Percentiles rank a stretch among this genome's conserved stretches.
These are phyloP conservation scores for Epichloe typhina DNA, from an alignment of 2,329 filamentous ascomycete genomes.

Conservation along the genomic window DNA sequence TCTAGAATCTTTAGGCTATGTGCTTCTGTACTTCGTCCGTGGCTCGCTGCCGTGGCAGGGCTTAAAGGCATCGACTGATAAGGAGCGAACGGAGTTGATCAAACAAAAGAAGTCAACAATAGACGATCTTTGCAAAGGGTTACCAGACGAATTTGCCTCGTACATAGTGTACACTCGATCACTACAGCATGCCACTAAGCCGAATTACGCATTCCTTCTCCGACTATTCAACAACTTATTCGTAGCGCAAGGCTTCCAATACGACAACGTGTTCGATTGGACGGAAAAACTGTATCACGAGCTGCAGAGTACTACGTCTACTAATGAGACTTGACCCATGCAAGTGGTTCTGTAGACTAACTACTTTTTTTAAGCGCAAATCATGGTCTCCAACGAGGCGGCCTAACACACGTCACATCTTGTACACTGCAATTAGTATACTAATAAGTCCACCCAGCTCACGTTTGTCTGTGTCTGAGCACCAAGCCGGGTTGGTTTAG, in stretches of 20 bases:
- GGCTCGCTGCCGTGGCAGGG: constrained; percentile 1
- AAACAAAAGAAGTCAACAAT: constrained; percentile 36
- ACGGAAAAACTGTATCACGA: constrained; percentile 26
- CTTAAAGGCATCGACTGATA: constrained; percentile 24
- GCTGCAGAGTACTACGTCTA: no score
- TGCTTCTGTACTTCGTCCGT: background rate
- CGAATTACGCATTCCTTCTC: constrained; percentile 62
- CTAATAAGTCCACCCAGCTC: no score
- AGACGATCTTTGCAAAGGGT: constrained; percentile 59
- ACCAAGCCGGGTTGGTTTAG: no score
- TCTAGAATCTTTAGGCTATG: constrained; percentile 3
- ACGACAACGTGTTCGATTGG: constrained; percentile 71
- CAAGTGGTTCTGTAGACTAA: no score
- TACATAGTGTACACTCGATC: constrained; percentile 66
- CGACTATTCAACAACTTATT: constrained; percentile 66
- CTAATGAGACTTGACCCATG: no score
- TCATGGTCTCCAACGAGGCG: no score
- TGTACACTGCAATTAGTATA: no score
- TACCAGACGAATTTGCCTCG: constrained; percentile 63
- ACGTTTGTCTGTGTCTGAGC: no score
- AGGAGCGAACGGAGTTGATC: constrained; percentile 42
- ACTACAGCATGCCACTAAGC: constrained; percentile 38
- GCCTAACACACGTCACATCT: no score
- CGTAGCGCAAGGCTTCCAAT: constrained; percentile 58
- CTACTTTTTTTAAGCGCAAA: no score